A percentile compares a stretch with the other conserved stretches of the same genome.
Evolutionary conservation across 2,329 filamentous ascomycete genomes (phyloP).

Genomic region (Aspergillus japonicus): DNA sequence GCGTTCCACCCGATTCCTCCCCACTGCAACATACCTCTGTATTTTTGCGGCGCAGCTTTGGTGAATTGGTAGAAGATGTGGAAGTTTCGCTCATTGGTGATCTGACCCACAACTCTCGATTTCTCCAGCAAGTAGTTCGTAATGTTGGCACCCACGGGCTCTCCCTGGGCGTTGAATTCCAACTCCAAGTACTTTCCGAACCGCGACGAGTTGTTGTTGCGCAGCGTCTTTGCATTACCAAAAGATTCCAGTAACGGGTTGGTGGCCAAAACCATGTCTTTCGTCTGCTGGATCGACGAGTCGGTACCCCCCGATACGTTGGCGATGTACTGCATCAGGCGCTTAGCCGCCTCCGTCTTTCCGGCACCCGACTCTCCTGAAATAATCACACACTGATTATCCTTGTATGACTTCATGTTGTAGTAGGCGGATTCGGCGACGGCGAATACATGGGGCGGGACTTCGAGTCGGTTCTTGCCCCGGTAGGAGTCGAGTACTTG

Average conservation of each 20-base stretch:
- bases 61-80: constrained; percentile 99
- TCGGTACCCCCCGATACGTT: constrained; percentile 85
- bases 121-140: constrained; percentile 98
- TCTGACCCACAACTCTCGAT: constrained; percentile 90
- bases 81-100: constrained; percentile 93
- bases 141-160: constrained; percentile 94
- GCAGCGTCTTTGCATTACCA: constrained; percentile 94
- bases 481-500: constrained; percentile 88
- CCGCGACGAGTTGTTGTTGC: constrained; percentile 98
- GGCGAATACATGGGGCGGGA: constrained; percentile 92
- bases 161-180: constrained; percentile 87
- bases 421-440: constrained; percentile 97
- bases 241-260: constrained; percentile 97
- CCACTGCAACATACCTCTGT: constrained; percentile 56
- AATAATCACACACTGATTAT: constrained; percentile 99
- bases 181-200: constrained; percentile 99
- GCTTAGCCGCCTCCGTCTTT: constrained; percentile 97
- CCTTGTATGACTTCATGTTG: constrained; percentile 99
- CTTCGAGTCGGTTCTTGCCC: constrained; percentile 93
- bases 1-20: background rate
- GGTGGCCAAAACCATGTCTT: constrained; percentile 98
- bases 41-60: constrained; percentile 84
- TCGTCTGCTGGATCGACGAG: constrained; percentile 90
- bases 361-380: constrained; percentile 97
- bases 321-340: constrained; percentile 99